Percentiles rank a stretch among this genome's conserved stretches.
Evolutionary conservation across 345 rosid genomes (phyloP).

Genomic region (Sisymbrium altissimum): DNA sequence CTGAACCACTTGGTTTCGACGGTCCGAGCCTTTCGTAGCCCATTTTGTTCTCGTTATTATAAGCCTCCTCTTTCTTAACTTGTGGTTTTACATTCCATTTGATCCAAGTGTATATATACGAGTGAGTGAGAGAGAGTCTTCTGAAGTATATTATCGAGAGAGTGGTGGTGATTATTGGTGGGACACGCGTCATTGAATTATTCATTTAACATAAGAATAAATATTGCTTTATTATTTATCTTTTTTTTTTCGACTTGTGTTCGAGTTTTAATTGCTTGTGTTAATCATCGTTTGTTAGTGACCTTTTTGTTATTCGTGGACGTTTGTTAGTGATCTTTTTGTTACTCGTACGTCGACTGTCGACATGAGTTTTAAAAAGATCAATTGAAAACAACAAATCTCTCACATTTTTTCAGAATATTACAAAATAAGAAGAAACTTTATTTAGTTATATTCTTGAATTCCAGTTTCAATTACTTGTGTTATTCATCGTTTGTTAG

Average conservation of each 20-base stretch:
- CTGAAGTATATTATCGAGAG: not conserved
- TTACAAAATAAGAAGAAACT: not conserved
- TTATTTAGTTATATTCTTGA: not conserved
- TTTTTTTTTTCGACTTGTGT: not conserved
- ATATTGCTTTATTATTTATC: not conserved
- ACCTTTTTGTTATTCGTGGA: not conserved
- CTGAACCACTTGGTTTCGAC: slow-evolving; percentile 33
- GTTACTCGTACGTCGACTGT: too few species aligned
- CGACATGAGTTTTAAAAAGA: not conserved
- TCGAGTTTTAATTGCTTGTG: slow-evolving; percentile 1
- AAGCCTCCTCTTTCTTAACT: not conserved
- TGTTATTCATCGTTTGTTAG: not conserved
- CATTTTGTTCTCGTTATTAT: slow-evolving; percentile 24
- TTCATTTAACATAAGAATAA: slow-evolving; percentile 14
- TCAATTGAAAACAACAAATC: not conserved
- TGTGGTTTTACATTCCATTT: slow-evolving; percentile 9
- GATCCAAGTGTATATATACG: slow-evolving; percentile 4
- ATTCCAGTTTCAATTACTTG: not conserved
- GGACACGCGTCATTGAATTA: slow-evolving; percentile 25
- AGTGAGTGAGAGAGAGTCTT: not conserved
- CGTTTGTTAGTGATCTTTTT: slow-evolving; percentile 11
- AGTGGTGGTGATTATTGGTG: slow-evolving; percentile 24
- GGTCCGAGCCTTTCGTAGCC: slow-evolving; percentile 52
- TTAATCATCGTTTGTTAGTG: slow-evolving; percentile 14
- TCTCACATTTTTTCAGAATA: not conserved